Evolutionary conservation across 1,284 basidiomycete genomes (phyloP).

Genomic region (Vanrija humicola): DNA sequence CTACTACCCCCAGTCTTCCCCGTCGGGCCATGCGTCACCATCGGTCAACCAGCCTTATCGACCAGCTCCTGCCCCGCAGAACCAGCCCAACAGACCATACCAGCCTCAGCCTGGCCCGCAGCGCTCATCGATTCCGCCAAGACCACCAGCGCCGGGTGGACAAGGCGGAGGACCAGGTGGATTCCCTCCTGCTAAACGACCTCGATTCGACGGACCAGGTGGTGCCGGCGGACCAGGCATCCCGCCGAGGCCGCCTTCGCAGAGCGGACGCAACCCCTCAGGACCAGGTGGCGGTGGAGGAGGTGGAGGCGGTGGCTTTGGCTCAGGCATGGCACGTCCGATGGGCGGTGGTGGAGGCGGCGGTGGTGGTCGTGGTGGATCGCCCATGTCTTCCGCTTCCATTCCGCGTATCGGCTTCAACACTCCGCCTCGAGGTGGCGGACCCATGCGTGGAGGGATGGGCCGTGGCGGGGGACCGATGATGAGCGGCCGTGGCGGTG

Average conservation of each 20-base stretch:
- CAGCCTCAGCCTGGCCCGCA: slow-evolving; percentile 20
- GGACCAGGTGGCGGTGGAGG: slow-evolving; percentile 1
- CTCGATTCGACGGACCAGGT: slow-evolving; percentile 71
- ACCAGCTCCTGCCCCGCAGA: slow-evolving; percentile 16
- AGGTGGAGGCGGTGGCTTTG: not conserved
- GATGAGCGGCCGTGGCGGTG: slow-evolving; percentile 13
- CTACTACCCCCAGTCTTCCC: slow-evolving; percentile 14
- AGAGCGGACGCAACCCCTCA: not conserved
- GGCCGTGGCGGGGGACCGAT: slow-evolving; percentile 16
- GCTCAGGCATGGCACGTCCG: slow-evolving; percentile 14
- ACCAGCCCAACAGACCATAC: slow-evolving; percentile 23
- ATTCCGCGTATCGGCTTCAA: slow-evolving; percentile 16
- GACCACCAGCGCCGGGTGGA: slow-evolving; percentile 9
- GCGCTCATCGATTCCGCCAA: not conserved
- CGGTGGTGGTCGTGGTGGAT: slow-evolving; percentile 14
- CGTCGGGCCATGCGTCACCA: not conserved
- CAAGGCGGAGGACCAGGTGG: slow-evolving; percentile 12
- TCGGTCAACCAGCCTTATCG: slow-evolving; percentile 10
- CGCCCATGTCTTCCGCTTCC: slow-evolving; percentile 3
- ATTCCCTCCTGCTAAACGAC: slow-evolving; percentile 61
- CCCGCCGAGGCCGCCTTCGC: slow-evolving; percentile 18
- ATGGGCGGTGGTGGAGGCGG: slow-evolving; percentile 27
- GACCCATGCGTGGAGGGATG: slow-evolving; percentile 50
- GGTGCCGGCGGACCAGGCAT: slow-evolving; percentile 40
- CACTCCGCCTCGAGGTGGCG: slow-evolving; percentile 50